phyloP scores from a whole-genome alignment of 495 filamentous ascomycete genomes.

The Neurospora sp. region DNA sequence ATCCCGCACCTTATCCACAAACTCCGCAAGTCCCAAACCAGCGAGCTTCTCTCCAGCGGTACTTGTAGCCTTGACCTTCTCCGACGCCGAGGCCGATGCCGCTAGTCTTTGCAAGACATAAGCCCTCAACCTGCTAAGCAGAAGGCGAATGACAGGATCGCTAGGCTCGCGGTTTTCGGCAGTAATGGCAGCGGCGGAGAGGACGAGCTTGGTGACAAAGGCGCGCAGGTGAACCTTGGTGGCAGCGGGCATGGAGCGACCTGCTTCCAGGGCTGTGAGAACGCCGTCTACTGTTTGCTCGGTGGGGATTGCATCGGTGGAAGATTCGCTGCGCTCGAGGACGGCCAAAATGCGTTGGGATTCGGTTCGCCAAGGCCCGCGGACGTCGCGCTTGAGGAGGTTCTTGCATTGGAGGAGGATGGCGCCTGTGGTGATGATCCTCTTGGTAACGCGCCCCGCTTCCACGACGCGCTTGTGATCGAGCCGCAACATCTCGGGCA shows the following conservation, averaged over 20 bases:
- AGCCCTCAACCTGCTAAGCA: slow-evolving; percentile 61
- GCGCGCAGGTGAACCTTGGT: slow-evolving; percentile 47
- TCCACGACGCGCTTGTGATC: slow-evolving; percentile 60
- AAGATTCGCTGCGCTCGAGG: slow-evolving; percentile 28
- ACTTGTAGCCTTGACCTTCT: slow-evolving; percentile 69
- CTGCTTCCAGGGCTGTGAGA: slow-evolving; percentile 67
- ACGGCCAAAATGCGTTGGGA: slow-evolving; percentile 60
- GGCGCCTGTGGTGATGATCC: slow-evolving; percentile 65
- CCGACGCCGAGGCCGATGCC: slow-evolving; percentile 58
- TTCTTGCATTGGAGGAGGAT: slow-evolving; percentile 92
- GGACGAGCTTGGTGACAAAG: slow-evolving; percentile 40
- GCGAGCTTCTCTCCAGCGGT: slow-evolving; percentile 77
- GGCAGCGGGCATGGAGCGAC: slow-evolving; percentile 64
- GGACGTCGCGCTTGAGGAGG: slow-evolving; percentile 83
- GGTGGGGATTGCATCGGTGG: slow-evolving; percentile 34
- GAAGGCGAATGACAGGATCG: slow-evolving; percentile 72
- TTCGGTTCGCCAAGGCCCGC: slow-evolving; percentile 80
- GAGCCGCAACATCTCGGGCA: slow-evolving; percentile 81
- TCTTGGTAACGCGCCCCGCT: slow-evolving; percentile 57
- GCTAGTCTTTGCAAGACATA: slow-evolving; percentile 70
- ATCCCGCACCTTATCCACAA: slow-evolving; percentile 71
- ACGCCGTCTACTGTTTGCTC: slow-evolving; percentile 52
- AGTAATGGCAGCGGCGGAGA: slow-evolving; percentile 27
- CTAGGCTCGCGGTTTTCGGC: slow-evolving; percentile 32
- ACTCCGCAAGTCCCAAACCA: slow-evolving; percentile 73